A percentile compares a stretch with the other conserved stretches of the same genome.
phyloP scores from a whole-genome alignment of 2,329 filamentous ascomycete genomes.

The Talaromyces sp. region DNA sequence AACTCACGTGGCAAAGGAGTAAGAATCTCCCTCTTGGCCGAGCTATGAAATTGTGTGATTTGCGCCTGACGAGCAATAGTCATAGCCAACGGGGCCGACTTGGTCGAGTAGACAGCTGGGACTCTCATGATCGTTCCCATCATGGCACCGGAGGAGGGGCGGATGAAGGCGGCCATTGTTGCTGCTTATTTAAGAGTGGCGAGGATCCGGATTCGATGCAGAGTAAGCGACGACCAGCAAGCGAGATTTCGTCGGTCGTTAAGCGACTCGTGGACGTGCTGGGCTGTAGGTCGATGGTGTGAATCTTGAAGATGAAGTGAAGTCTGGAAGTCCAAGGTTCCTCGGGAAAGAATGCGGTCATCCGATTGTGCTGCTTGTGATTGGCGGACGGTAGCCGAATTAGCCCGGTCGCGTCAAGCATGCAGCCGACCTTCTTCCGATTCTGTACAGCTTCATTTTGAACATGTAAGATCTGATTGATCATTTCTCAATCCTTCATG shows the following conservation, averaged over 20 bases:
- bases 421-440: slow-evolving; percentile 13
- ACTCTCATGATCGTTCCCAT: slow-evolving; percentile 35
- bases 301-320: not conserved
- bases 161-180: slow-evolving; percentile 41
- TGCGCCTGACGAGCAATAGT: slow-evolving; percentile 29
- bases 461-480: too few relatives aligned
- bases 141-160: slow-evolving; percentile 37
- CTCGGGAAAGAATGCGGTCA: slow-evolving; percentile 43
- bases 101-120: slow-evolving; percentile 27
- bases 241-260: not conserved
- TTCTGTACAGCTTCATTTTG: not conserved
- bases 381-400: slow-evolving; percentile 40
- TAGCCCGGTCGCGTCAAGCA: slow-evolving; percentile 30
- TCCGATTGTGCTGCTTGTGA: slow-evolving; percentile 35
- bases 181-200: slow-evolving; percentile 1
- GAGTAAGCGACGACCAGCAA: not conserved
- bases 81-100: slow-evolving; percentile 22
- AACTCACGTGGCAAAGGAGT: slow-evolving; percentile 80
- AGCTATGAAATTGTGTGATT: slow-evolving; percentile 82
- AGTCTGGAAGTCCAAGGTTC: slow-evolving; percentile 28
- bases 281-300: not conserved
- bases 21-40: slow-evolving; percentile 69
- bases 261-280: not conserved
- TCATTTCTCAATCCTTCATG: not conserved
- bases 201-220: not conserved